Evolutionary conservation across 2,329 filamentous ascomycete genomes (phyloP), one percentile per base, ranked within the genome.

Genomic region (Xylaria sp.): DNA sequence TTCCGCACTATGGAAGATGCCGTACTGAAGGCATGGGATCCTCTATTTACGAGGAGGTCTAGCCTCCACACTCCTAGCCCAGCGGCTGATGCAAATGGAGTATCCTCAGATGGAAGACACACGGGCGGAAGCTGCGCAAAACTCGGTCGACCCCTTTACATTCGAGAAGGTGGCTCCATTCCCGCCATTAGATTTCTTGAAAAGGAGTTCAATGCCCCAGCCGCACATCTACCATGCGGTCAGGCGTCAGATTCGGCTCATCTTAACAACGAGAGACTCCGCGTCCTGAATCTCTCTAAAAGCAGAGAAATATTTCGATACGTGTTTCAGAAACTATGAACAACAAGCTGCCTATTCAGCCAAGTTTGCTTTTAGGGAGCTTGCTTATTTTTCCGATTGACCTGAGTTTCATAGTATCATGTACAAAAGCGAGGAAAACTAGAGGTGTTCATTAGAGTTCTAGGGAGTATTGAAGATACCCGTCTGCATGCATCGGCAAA

Each of bases 241-340:
- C 94, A 98, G 80, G 94, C 95, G 12, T 98, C 93, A 74, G 96
- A 99, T 77, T 90, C 91, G 60, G 96, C 95, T 19, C 96, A 99
- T 86, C 81, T 99, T 80, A 93, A 97, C 76, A 98, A 99, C 76
- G 96, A 99, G 85, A 84, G 96, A n/a, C 83, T 99, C 79, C 85
- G 96, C 61, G 83, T 99, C 64, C 82, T 92, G 74, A 99, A 99
- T 80, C 78, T 99, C 74, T 88, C 94, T 69, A 98, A 97, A 82
- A 96, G 93, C 71, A 89, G 94, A 71, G 93, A 96, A 80, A 97
- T 99, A 68, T 96, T 99, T 74, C 90, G 90, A 70, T 88, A 89
- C 77, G 93, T 98, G 5, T 99, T 99, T 82, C 83, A 85, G 72
- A 88, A 90, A 71, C 78, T 96, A 62, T 88, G 68, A 66, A 57